Evolutionary conservation across 1,284 basidiomycete species (phyloP).

Genomic region (Moesziomyces parantarcticus): DNA sequence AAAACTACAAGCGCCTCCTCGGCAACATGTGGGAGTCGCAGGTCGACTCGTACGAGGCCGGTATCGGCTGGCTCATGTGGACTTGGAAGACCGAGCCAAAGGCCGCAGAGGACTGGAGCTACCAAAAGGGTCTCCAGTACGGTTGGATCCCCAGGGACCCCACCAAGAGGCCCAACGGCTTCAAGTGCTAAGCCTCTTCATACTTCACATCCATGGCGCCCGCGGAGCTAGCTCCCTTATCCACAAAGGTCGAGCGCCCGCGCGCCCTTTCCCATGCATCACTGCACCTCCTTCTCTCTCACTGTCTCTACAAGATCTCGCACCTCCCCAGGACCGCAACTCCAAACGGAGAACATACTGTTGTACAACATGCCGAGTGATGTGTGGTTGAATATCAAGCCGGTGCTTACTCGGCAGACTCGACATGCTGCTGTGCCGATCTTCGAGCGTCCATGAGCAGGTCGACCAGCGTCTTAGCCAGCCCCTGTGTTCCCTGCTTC

Average conservation of each 20-base stretch:
- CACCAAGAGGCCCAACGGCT: slow-evolving; percentile 35
- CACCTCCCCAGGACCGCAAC: not conserved
- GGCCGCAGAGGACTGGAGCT: slow-evolving; percentile 65
- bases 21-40: slow-evolving; percentile 87
- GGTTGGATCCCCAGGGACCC: slow-evolving; percentile 61
- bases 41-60: slow-evolving; percentile 62
- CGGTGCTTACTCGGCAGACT: slow-evolving; percentile 2
- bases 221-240: slow-evolving; percentile 13
- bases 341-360: not conserved
- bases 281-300: not conserved
- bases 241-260: slow-evolving; percentile 8
- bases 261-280: not conserved
- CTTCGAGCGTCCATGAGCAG: slow-evolving; percentile 11
- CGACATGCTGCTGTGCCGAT: slow-evolving; percentile 7
- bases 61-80: slow-evolving; percentile 84
- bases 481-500: slow-evolving; percentile 35
- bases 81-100: slow-evolving; percentile 77
- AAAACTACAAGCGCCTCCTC: slow-evolving; percentile 83
- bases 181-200: slow-evolving; percentile 17
- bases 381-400: not conserved
- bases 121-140: slow-evolving; percentile 63
- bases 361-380: not conserved
- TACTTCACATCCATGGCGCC: too few species aligned
- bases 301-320: slow-evolving; percentile 16
- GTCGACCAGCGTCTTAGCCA: slow-evolving; percentile 37